Base-by-base conservation (phyloP, 176 grass and related monocot species). In the Alopecurus myosuroides region DNA sequence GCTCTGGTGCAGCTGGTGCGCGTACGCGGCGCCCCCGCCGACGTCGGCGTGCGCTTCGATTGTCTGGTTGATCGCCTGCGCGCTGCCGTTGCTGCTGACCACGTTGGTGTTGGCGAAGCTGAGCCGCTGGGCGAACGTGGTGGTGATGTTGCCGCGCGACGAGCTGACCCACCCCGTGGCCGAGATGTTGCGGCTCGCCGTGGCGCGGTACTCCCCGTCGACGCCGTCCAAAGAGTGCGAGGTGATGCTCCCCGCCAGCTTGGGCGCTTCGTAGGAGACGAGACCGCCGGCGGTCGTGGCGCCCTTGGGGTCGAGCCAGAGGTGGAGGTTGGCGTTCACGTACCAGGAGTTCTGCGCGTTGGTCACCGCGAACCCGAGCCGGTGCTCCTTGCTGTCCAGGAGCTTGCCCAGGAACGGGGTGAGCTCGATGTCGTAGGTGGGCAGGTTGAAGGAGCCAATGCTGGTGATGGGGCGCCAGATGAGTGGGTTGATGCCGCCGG, bases 391-490 rank as follows among this genome's bases (percentile, higher is more conserved):
- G 15, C 88, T 77, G 71, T 96, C 91, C 7, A 99, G 74, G 45
- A 99, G 77, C 81, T 74, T 96, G 35, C 93, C 97, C 41, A 99
- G 26, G 82, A 96, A 92, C 0, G 93, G 97, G 5, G 97, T 99
- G 84, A 99, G 88, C 83, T 99, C 97, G 78, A 99, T 80, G 81
- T 94, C 89, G 73, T 99, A 99, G 9, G 89, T 89, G 40, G 97
- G 93, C 5, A 99, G 34, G 51, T 99, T 85, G 87, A 99, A 99
- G 39, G 97, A 99, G 6, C 93, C 94, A 50, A 99, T 99, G 86
- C 89, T 84, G 50, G 97, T 91, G 82, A 99, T 96, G 46, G 97
- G 97, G 18, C 93, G 94, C 97, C 97, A 99, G 40, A 98, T 88
- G 50, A 98, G 91, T 0, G 96, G 96, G 73, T 94, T 95, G 51